A percentile compares a stretch with the other conserved stretches of the same genome.
These are phyloP conservation scores for Ramalina intermedia DNA, from an alignment of 495 filamentous ascomycete species.

Conservation along the genomic window DNA sequence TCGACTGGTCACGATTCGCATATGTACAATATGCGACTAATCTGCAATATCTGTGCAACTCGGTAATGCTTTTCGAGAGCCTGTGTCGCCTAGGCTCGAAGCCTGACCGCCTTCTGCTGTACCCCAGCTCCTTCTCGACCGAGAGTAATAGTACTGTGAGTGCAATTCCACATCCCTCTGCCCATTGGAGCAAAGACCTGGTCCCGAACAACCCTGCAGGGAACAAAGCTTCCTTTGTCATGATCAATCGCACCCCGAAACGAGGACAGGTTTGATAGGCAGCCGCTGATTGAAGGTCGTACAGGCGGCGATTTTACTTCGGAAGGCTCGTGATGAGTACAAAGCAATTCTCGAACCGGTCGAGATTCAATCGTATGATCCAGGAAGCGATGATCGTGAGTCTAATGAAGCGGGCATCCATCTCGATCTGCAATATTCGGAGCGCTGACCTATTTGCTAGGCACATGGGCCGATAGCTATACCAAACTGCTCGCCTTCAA, in stretches of 20 bases:
- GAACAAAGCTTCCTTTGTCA: not conserved
- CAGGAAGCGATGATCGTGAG: conserved; percentile 25
- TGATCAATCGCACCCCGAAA: not conserved
- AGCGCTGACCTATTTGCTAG: conserved; percentile 11
- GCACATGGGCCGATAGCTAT: conserved; percentile 48
- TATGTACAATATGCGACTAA: conserved; percentile 59
- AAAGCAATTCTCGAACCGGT: conserved; percentile 44
- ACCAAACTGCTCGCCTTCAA: conserved; percentile 60
- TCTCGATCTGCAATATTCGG: not conserved
- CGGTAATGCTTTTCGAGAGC: conserved; percentile 55
- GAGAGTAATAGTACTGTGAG: conserved; percentile 31
- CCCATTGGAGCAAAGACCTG: not conserved
- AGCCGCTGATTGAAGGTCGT: not conserved
- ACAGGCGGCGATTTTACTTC: conserved; percentile 15
- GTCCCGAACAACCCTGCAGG: not conserved
- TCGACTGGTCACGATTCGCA: conserved; percentile 47
- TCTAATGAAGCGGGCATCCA: not conserved
- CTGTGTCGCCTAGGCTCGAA: conserved; percentile 41
- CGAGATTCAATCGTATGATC: conserved; percentile 31
- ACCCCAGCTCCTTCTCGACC: conserved; percentile 39
- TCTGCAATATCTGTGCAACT: conserved; percentile 54
- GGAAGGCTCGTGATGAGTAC: conserved; percentile 44
- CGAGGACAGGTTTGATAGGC: not conserved
- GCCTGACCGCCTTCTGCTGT: conserved; percentile 50
- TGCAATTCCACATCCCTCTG: conserved; percentile 20